Evolutionary conservation across 495 filamentous ascomycete genomes (phyloP).

Genomic region (Neurospora sp.): DNA sequence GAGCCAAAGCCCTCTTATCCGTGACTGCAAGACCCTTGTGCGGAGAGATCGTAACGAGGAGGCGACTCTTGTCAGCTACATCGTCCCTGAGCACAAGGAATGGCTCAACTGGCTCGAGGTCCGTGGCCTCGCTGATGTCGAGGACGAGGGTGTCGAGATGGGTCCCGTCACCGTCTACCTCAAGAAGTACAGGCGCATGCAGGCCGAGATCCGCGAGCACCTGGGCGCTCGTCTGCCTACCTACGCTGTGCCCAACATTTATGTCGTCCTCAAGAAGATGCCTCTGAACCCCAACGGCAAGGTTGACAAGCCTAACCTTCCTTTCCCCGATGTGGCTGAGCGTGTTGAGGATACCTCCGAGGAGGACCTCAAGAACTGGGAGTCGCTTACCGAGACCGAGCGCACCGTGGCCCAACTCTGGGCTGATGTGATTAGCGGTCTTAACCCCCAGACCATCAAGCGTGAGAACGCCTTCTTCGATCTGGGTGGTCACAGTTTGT

Average conservation of each 20-base stretch:
- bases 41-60: slow-evolving; percentile 86
- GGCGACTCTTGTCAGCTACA: slow-evolving; percentile 78
- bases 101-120: slow-evolving; percentile 60
- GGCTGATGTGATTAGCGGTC: slow-evolving; percentile 40
- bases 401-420: slow-evolving; percentile 24
- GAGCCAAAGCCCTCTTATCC: slow-evolving; percentile 63
- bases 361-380: slow-evolving; percentile 60
- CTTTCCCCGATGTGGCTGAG: slow-evolving; percentile 70
- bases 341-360: slow-evolving; percentile 48
- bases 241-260: slow-evolving; percentile 71
- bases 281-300: slow-evolving; percentile 95
- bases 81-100: slow-evolving; percentile 69
- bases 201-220: slow-evolving; percentile 63
- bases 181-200: slow-evolving; percentile 55
- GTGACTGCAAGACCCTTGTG: slow-evolving; percentile 82
- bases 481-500: slow-evolving; percentile 74
- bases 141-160: slow-evolving; percentile 36
- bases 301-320: slow-evolving; percentile 80
- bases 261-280: slow-evolving; percentile 69
- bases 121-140: slow-evolving; percentile 40
- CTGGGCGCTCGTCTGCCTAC: slow-evolving; percentile 65
- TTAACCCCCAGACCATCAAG: slow-evolving; percentile 49
- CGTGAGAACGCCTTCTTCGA: slow-evolving; percentile 76
- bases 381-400: slow-evolving; percentile 36
- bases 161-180: slow-evolving; percentile 35